A percentile compares a stretch with the other conserved stretches of the same genome.
These are phyloP conservation scores for Russula sp. DNA, from an alignment of 768 basidiomycete species.

Conservation along the genomic window DNA sequence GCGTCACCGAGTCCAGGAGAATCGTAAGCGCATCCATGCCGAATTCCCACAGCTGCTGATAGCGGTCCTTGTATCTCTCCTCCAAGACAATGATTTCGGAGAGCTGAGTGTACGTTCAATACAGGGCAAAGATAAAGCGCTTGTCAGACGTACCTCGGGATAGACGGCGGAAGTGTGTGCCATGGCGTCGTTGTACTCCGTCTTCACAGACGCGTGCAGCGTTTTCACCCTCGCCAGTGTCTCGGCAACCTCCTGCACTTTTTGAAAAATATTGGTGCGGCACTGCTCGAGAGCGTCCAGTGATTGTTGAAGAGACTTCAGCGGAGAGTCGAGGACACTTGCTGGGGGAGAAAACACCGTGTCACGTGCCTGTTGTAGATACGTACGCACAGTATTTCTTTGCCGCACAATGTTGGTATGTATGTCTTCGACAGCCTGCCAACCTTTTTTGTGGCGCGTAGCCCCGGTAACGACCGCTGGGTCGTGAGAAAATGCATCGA, in stretches of 20 bases:
- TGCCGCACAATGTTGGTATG: constrained; percentile 57
- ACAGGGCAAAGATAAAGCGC: not conserved
- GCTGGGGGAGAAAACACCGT: constrained; percentile 32
- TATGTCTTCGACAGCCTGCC: constrained; percentile 74
- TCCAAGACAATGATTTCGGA: constrained; percentile 65
- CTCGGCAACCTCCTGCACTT: constrained; percentile 45
- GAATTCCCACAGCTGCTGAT: constrained; percentile 76
- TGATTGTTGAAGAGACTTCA: constrained; percentile 43
- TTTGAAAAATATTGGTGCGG: constrained; percentile 39
- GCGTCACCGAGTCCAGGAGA: constrained; percentile 68
- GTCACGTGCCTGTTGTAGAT: constrained; percentile 7
- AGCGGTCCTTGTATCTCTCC: constrained; percentile 74
- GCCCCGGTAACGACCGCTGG: constrained; percentile 67
- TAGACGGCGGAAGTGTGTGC: constrained; percentile 70
- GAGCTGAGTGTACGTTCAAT: constrained; percentile 38
- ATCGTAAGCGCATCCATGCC: constrained; percentile 75
- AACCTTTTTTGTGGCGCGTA: constrained; percentile 55
- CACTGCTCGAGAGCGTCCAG: constrained; percentile 47
- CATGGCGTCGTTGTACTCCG: constrained; percentile 56
- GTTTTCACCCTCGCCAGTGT: constrained; percentile 49
- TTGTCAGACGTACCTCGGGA: constrained; percentile 51
- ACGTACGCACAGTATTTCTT: constrained; percentile 35
- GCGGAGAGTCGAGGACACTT: constrained; percentile 44
- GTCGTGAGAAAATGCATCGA: constrained; percentile 73
- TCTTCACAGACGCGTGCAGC: constrained; percentile 52